Base-by-base conservation (phyloP, 2,329 filamentous ascomycete species). In the Sporothrix dimorphospora region DNA sequence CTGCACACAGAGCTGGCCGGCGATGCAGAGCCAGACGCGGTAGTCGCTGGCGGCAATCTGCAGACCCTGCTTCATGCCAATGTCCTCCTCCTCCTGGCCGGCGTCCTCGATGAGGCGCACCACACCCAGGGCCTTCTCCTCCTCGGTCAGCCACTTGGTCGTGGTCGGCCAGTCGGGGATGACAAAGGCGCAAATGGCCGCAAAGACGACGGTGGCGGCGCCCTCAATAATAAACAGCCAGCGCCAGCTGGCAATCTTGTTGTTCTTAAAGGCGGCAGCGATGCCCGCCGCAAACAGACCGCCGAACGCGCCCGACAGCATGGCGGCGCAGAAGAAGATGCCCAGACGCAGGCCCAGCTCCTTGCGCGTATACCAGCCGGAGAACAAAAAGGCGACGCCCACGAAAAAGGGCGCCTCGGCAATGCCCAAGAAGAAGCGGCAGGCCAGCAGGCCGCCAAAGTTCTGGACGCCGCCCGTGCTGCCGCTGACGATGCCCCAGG, bases 361-460 rank as follows among this genome's bases (percentile, higher is more conserved):
- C 67, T 85, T 84, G 65, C 88, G 84, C 1, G 89, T 91, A 79
- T 92, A 92, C 86, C 89, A 92, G 75, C 90, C 89, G 0, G 87
- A 89, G 24, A 91, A 82, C 61, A 91, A n/a, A 30, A 71, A 63
- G 9, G 70, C 70, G 30, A 71, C 53, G 4, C 53, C 53, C 11
- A 55, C 53, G 12, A 55, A 55, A 4, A 55, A 55, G 11, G 53
- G 53, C 27, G 42, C 71, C 51, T 74, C 73, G 7, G 72, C 66
- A 55, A 69, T 59, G 42, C 71, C 71, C 38, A 72, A 53, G 65
- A 69, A 61, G 53, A 72, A 72, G 16, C 71, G 69, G 30, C 55
- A 51, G 14, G 55, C 49, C 11, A 72, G 71, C 3, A 75, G 59
- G 47, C 73, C 68, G 19, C 68, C 63, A 61, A 66, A 74, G 59